Base-by-base conservation (phyloP, 169 alveolate genomes). In the Plasmodium adleri region DNA sequence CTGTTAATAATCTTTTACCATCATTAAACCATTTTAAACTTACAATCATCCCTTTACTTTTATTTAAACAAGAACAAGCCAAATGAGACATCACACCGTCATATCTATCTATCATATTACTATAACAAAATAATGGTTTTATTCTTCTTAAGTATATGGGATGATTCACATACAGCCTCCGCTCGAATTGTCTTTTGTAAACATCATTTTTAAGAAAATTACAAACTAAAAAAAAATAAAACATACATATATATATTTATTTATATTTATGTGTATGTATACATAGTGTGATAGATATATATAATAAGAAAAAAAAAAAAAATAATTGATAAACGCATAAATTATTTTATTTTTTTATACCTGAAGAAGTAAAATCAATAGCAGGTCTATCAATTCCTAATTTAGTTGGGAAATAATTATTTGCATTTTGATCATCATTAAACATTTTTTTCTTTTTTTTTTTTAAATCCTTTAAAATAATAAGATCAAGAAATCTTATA, bases 1-100 rank as follows among this genome's bases (percentile, higher is more conserved):
- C 98, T 26, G 96, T 97, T 87, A 96, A 73, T 50, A 96, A 91
- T 54, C 95, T 90, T 92, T 94, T 94, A 39, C 98, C 98, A 63
- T 93, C 94, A 56, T 97, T 97, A 88, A 95, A 95, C 97, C 97
- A 96, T 88, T 91, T 78, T 13, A 78, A 59, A 47, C 89, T 78
- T 43, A 54, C 54, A 47, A 78, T 78, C 68, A 67, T 67, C 20
- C 89, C 89, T 66, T 78, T 78, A 58, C 89, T 78, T 78, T 66
- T 78, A 58, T 78, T 78, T 78, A 78, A 64, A 45, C 89, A 78
- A 0, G 89, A 64, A 70, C 52, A 66, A 50, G 89, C 78, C 15
- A 78, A 45, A 66, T 78, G 89, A 20, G 78, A 64, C 15, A 78
- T 26, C 49, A 78, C 89, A 20, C 89, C 89, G 54, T 78, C 89